Base-by-base conservation (phyloP, 371 early-diverging fungal species). In the Basidiobolus heterosporus region DNA sequence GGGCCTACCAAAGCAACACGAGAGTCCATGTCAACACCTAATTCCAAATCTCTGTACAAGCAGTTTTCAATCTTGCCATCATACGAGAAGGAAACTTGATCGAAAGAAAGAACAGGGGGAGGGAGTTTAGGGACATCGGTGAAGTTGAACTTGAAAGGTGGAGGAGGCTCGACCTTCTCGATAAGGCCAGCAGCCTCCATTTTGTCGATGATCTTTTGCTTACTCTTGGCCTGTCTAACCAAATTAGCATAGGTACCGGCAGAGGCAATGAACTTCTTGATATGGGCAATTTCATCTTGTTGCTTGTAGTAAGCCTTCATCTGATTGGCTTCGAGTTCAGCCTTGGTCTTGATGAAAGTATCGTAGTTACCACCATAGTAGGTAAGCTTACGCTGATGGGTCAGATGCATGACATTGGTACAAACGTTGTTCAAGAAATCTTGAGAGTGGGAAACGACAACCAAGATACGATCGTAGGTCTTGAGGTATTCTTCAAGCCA, bases 321-420 rank as follows among this genome's bases (percentile, higher is more conserved):
- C 67, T 93, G 90, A 72, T 93, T 92, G 67, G 84, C 84, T 62
- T 92, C 92, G 59, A 83, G 70, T 72, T 92, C 93, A 16, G 74
- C 75, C 65, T 82, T 85, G 62, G 92, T 96, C 73, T 88, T 82
- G 62, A 93, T 78, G 64, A 85, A 98, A 41, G 72, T 80, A 66
- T 95, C 95, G 66, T 90, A 98, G 81, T 96, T 97, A 71, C 99
- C 99, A 71, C 85, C 77, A 68, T 91, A 96, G 80, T 93, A 88
- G 51, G 65, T 60, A 36, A 98, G 70, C 67, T 90, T 78, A 62
- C 85, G 79, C 72, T 90, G 85, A 63, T 74, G 88, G 46, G 62
- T 85, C 60, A 97, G 67, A 66, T 74, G 65, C 66, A 94, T 83
- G 57, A 89, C 95, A 77, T 93, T 85, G 60, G 90, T 91, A 72